Evolutionary conservation across 2,329 filamentous ascomycete genomes (phyloP), one percentile per base, ranked within the genome.

Genomic region (Xylaria hypoxylon): DNA sequence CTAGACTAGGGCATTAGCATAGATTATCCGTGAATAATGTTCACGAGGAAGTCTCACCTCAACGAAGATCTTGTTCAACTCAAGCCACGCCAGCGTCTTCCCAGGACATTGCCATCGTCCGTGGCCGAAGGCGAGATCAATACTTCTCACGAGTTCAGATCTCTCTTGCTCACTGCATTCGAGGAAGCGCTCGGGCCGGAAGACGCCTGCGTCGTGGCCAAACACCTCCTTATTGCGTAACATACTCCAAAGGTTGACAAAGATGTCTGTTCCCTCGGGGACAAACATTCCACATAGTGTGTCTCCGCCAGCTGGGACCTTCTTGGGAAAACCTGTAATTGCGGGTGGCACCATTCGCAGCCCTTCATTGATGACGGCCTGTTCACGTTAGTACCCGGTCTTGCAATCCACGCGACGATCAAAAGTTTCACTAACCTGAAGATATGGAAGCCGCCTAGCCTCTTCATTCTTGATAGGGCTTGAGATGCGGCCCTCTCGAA

Each of bases 321-420:
- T 70, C 62, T 74, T 75, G 15, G 71, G 69, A 19, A 75, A 73
- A 1, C 71, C 72, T 0, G 57, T 68, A 33, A 67, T 67, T 1
- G 64, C 64, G 1, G 73, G 71, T 2, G 73, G 71, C 13, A 71
- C 59, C 69, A 74, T 73, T 42, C 72, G 67, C 6, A 75, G 35
- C 2, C 73, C 72, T 65, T 75, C 73, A n/a, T 69, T 59, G 45
- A 75, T 71, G 3, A 75, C 68, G 24, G 73, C 73, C 73, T 75
- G 5, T 31, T 28, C 1, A n/a, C 1, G 15, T 50, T 55, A 52
- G 15, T 47, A 51, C 7, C 26, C 44, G 33, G 19, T n/a, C 17
- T 35, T 45, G 2, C 1, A 22, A 42, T 40, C 19, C 13, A 7
- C 13, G 2, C 26, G 22, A 10, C 0, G n/a, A 13, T 7, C 6